Conservation (phyloP, 1,139 yeast species). For the Geotrichum europaeum region DNA sequence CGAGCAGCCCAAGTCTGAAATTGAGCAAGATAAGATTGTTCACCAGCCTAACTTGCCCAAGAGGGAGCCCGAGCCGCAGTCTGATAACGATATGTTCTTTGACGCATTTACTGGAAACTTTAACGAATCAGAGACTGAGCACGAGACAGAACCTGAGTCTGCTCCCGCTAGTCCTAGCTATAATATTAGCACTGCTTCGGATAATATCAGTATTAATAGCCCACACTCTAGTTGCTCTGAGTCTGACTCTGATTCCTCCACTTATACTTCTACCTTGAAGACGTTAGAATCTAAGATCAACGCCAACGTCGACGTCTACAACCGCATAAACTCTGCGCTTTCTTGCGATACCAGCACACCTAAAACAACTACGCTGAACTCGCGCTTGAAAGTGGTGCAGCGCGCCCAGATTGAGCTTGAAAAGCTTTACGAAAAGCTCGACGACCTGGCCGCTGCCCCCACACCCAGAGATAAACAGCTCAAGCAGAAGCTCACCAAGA, state of each 20-base stretch:
- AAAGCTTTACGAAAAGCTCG: slow-evolving; percentile 9
- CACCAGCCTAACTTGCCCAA: background rate
- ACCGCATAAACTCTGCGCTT: slow-evolving; percentile 1
- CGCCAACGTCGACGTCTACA: slow-evolving; percentile 1
- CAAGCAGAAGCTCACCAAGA: slow-evolving; percentile 11
- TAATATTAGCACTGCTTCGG: background rate
- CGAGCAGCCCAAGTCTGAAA: background rate
- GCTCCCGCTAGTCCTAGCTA: background rate
- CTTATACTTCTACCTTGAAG: background rate
- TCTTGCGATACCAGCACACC: background rate
- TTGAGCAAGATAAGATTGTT: background rate
- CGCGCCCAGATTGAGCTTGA: slow-evolving; percentile 12
- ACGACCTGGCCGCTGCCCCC: background rate
- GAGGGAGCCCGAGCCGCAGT: background rate
- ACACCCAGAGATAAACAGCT: background rate
- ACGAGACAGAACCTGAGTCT: background rate
- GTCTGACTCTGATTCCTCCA: background rate
- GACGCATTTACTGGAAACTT: background rate
- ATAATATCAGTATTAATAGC: background rate
- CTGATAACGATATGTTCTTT: background rate
- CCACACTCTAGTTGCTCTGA: background rate
- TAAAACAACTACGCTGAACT: background rate
- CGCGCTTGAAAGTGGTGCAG: slow-evolving; percentile 9
- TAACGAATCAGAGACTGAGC: background rate
- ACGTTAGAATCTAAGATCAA: background rate